Percentiles rank a stretch among this genome's conserved stretches.
phyloP scores from a whole-genome alignment of 2,329 filamentous ascomycete genomes.

The Hypoxylon sp. region DNA sequence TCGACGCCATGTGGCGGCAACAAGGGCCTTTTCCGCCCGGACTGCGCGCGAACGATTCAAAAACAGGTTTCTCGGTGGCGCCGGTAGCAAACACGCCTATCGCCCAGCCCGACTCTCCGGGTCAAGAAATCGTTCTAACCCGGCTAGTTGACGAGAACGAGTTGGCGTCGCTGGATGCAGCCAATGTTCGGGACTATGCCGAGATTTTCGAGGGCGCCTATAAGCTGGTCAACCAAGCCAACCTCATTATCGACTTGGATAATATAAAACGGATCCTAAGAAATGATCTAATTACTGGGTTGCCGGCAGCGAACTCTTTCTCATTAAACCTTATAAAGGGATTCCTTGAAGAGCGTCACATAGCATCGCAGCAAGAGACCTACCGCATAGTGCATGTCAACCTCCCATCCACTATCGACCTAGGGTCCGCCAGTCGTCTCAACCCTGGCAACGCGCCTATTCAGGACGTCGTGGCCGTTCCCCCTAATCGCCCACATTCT shows the following conservation, averaged over 20 bases:
- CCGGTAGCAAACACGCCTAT: no score
- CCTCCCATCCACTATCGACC: background rate
- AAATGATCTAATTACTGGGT: background rate
- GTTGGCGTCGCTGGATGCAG: background rate
- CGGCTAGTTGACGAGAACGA: background rate
- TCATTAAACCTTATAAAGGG: no score
- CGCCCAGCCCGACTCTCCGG: background rate
- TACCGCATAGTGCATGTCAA: background rate
- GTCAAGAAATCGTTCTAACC: background rate
- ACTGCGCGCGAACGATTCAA: no score
- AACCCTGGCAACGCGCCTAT: conserved; percentile 4
- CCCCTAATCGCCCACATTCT: background rate
- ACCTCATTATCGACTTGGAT: background rate
- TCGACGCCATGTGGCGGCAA: no score
- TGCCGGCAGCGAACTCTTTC: background rate
- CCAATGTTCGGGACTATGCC: background rate
- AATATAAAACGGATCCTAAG: background rate
- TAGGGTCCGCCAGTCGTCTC: background rate
- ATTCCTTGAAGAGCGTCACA: background rate
- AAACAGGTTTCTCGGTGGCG: no score
- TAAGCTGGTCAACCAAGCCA: background rate
- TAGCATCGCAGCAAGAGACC: background rate
- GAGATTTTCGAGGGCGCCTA: background rate
- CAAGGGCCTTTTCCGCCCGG: no score
- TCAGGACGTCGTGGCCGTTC: background rate